Evolutionary conservation across 1,284 basidiomycete genomes (phyloP).

Genomic region (Somion occarium): DNA sequence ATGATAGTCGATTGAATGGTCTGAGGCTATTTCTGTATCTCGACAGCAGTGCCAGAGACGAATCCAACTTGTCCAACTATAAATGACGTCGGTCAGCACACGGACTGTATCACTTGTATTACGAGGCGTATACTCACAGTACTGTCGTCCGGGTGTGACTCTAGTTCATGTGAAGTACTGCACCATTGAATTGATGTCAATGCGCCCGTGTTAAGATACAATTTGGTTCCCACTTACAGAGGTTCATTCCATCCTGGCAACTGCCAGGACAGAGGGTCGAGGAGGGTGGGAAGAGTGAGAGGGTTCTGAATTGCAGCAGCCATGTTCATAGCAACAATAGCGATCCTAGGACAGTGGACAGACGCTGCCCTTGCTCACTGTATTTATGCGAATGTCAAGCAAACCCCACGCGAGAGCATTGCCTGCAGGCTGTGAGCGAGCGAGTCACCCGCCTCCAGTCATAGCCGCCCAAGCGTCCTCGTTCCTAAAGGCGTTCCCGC

Average conservation of each 20-base stretch:
- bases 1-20: slow-evolving; percentile 23
- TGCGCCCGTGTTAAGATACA: background rate
- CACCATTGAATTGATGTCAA: background rate
- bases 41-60: slow-evolving; percentile 24
- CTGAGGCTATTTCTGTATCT: slow-evolving; percentile 27
- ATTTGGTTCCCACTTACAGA: slow-evolving; percentile 20
- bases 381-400: slow-evolving; percentile 2
- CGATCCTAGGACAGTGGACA: background rate
- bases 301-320: slow-evolving; percentile 5
- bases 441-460: background rate
- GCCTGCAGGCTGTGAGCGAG: slow-evolving; percentile 1
- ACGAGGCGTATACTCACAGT: too few relatives aligned
- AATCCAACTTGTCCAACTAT: slow-evolving; percentile 23
- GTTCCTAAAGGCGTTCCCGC: too few relatives aligned
- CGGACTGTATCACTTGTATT: background rate
- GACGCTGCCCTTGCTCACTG: background rate
- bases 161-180: background rate
- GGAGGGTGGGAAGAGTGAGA: slow-evolving; percentile 20
- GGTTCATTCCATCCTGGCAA: slow-evolving; percentile 24
- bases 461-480: background rate
- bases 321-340: background rate
- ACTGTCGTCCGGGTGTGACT: background rate
- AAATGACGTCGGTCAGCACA: background rate
- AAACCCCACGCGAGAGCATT: background rate
- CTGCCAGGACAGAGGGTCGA: slow-evolving; percentile 24